Conservation (phyloP, 345 rosid species). For the Brassica nigra region DNA sequence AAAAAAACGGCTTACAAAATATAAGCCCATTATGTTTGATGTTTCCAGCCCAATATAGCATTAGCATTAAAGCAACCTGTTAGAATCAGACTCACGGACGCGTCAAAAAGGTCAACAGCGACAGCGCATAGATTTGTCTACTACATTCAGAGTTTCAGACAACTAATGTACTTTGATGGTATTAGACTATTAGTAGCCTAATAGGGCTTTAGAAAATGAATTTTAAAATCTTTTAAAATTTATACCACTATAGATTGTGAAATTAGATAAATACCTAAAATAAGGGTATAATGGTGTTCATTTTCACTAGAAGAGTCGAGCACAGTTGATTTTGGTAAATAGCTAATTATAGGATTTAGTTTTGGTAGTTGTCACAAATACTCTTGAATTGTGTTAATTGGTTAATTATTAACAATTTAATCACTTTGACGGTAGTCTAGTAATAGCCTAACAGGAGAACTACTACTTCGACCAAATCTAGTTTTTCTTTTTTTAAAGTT, state of each 20-base stretch:
- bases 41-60: slow-evolving; percentile 4
- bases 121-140: slow-evolving; percentile 5
- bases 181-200: neutral
- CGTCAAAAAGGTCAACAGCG: slow-evolving; percentile 26
- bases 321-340: neutral
- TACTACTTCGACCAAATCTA: neutral
- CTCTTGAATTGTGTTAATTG: neutral
- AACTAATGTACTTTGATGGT: neutral
- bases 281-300: neutral
- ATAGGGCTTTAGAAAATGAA: neutral
- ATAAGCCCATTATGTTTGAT: slow-evolving; percentile 1
- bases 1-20: neutral
- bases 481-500: neutral
- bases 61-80: neutral
- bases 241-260: neutral
- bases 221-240: neutral
- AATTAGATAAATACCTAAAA: neutral
- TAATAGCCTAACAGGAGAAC: neutral
- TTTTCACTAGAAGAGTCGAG: neutral
- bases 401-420: neutral
- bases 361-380: neutral
- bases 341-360: neutral
- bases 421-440: neutral
- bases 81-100: slow-evolving; percentile 12
- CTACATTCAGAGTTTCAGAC: neutral